phyloP scores from a whole-genome alignment of 148 eudicot genomes.

The Euryodendron excelsum region DNA sequence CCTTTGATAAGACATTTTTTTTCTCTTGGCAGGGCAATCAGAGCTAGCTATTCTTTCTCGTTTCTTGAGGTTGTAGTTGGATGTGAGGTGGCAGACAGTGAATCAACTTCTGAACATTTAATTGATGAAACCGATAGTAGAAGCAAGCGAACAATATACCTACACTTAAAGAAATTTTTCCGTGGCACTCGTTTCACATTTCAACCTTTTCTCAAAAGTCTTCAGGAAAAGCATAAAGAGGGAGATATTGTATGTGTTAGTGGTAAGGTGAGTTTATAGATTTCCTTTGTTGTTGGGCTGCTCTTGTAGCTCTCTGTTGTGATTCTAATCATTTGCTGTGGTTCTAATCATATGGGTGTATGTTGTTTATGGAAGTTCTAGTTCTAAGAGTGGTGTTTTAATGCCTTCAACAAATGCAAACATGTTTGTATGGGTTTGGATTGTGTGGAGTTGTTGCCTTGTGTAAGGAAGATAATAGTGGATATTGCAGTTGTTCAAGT shows the following conservation, averaged over 20 bases:
- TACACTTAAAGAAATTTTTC: conserved; percentile 84
- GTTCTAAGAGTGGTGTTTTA: neutral
- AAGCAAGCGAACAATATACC: conserved; percentile 49
- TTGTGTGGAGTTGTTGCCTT: neutral
- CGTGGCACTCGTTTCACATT: conserved; percentile 82
- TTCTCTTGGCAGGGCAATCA: conserved; percentile 60
- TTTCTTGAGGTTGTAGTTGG: conserved; percentile 83
- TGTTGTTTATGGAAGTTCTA: neutral
- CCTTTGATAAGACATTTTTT: neutral
- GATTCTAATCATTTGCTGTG: conserved; percentile 6
- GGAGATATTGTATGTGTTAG: conserved; percentile 91
- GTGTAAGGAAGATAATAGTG: neutral
- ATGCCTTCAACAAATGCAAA: neutral
- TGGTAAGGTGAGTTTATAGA: conserved; percentile 73
- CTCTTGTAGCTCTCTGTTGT: conserved; percentile 3
- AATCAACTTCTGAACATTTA: conserved; percentile 36
- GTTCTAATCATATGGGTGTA: neutral
- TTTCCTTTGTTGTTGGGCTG: conserved; percentile 4
- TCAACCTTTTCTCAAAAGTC: conserved; percentile 61
- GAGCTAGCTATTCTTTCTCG: conserved; percentile 64
- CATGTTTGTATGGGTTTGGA: neutral
- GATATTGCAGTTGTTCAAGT: neutral
- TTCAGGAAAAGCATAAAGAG: conserved; percentile 70
- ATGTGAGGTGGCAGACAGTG: conserved; percentile 56
- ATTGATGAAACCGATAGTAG: conserved; percentile 29